Evolutionary conservation across 257 asterid species (phyloP).

Genomic region (Craterostigma plantagineum): DNA sequence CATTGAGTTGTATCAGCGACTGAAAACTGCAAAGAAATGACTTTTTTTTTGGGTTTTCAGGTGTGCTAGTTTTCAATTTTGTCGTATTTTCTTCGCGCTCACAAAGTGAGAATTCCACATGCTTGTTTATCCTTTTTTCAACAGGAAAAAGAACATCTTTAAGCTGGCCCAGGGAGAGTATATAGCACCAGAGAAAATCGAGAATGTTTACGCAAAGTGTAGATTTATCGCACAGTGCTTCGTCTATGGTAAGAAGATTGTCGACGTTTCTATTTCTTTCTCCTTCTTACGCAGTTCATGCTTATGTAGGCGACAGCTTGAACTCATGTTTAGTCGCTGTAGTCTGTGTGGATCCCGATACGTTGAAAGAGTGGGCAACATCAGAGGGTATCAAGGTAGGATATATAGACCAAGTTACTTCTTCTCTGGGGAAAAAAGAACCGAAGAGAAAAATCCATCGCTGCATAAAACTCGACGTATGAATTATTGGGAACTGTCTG

Average conservation of each 20-base stretch:
- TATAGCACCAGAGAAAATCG: slow-evolving; percentile 93
- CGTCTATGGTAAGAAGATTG: slow-evolving; percentile 47
- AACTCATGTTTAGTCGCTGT: slow-evolving; percentile 75
- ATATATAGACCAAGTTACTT: not conserved
- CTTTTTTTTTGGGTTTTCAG: too few relatives aligned
- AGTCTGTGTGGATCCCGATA: slow-evolving; percentile 69
- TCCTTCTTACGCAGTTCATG: slow-evolving; percentile 11
- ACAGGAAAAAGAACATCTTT: slow-evolving; percentile 92
- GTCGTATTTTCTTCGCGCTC: too few relatives aligned
- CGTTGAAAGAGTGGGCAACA: slow-evolving; percentile 69
- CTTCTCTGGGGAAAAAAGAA: not conserved
- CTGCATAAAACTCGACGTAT: too few relatives aligned
- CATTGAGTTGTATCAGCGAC: too few relatives aligned
- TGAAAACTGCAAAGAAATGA: too few relatives aligned
- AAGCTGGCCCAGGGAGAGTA: slow-evolving; percentile 97
- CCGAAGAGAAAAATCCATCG: too few relatives aligned
- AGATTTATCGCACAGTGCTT: slow-evolving; percentile 84
- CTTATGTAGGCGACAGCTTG: slow-evolving; percentile 67
- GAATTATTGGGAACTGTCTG: too few relatives aligned
- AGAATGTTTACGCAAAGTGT: slow-evolving; percentile 86
- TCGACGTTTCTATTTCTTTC: not conserved
- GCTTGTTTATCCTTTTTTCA: not conserved
- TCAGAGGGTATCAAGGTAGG: slow-evolving; percentile 74
- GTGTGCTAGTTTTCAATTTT: too few relatives aligned
- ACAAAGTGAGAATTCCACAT: too few relatives aligned